A percentile compares a stretch with the other conserved stretches of the same genome.
Evolutionary conservation across 2,329 filamentous ascomycete species (phyloP).

Genomic region (Talaromyces sp.): DNA sequence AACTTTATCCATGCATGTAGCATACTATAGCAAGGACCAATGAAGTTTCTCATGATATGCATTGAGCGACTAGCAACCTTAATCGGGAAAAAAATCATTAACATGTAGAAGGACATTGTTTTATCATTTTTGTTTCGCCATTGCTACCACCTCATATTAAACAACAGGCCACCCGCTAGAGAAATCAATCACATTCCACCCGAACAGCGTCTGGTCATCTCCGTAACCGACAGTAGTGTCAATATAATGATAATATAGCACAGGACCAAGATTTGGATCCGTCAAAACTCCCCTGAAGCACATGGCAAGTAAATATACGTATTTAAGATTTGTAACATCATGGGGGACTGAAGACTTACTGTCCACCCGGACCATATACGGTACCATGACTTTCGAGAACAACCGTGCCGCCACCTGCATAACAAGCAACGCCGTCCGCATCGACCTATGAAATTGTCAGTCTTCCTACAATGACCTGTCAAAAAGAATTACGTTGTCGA

Average conservation of each 20-base stretch:
- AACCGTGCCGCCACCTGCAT: constrained; percentile 52
- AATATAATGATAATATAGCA: constrained; percentile 60
- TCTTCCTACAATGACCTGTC: not conserved
- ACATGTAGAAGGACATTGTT: not conserved
- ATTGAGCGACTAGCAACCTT: not conserved
- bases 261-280: constrained; percentile 39
- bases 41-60: not conserved
- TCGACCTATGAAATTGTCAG: constrained; percentile 37
- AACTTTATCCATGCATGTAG: not conserved
- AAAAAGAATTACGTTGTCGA: not conserved
- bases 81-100: not conserved
- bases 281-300: constrained; percentile 23
- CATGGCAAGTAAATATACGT: constrained; percentile 7
- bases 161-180: constrained; percentile 42
- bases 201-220: constrained; percentile 43
- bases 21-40: not conserved
- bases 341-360: constrained; percentile 41
- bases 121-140: not conserved
- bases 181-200: constrained; percentile 42
- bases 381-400: constrained; percentile 55
- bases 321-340: not conserved
- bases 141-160: constrained; percentile 11
- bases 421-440: constrained; percentile 48
- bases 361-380: constrained; percentile 61
- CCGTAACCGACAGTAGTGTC: constrained; percentile 49